Evolutionary conservation across 768 basidiomycete genomes (phyloP), one percentile per base, ranked within the genome.

Genomic region (Asterophora parasitica): DNA sequence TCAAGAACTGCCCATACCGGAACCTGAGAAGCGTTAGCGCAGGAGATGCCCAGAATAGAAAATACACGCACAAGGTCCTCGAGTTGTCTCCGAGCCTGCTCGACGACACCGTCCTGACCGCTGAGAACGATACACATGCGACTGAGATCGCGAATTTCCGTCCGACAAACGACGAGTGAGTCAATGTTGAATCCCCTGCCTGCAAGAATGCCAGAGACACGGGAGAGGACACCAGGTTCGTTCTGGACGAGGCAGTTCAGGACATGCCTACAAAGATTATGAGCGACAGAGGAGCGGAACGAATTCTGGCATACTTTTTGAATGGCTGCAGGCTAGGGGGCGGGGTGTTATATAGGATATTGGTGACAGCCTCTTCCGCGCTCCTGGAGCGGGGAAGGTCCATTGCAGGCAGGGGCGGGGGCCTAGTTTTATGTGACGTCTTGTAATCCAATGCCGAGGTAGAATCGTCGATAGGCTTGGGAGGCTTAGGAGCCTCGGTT

Each of bases 1-100:
- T 99, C 94, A 51, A 99, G 76, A 27, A 99, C 96, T 23, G 95
- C 96, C 96, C 96, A 99, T 4, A 99, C 96, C 42, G 95, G 96
- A 20, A 99, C 94, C 95, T 96, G 42, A 6, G 35, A 30, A 42
- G 47, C n/a, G 30, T 23, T 31, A 38, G 41, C 20, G 26, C 13
- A 39, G 30, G 5, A 27, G 17, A 19, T n/a, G 34, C 49, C 26
- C 26, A 15, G 2, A 41, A 38, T 33, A 39, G 19, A 12, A 27
- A 46, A 32, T 43, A 11, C 17, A 77, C 90, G 52, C 61, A 96
- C 95, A 56, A 98, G 77, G 61, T 99, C 96, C 57, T 98, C 96
- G 12, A 99, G 80, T 55, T 98, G 95, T 53, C 96, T 74, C 34
- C 96, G 77, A 8, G 92, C 95, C 66, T 99, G 96, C 69, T 98